Base-by-base conservation (phyloP, 805 yeast genomes). In the Kluyveromyces dobzhanskii region DNA sequence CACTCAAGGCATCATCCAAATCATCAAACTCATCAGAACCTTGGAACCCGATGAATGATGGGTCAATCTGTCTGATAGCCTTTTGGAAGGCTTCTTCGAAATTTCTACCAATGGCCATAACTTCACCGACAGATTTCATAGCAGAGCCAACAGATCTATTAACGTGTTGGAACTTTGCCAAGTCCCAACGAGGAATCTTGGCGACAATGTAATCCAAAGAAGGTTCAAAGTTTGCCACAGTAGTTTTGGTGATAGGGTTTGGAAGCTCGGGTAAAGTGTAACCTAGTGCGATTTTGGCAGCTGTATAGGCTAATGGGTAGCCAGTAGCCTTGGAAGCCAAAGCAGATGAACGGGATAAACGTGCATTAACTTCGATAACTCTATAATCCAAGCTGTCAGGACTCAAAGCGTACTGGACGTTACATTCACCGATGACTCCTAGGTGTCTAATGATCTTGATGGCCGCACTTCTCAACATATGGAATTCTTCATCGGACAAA, bases 381-480 rank as follows among this genome's bases (percentile, higher is more conserved):
- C 97, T 78, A 72, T 83, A 90, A 58, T 90, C 97, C 53, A 85
- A 75, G 25, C 95, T 94, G 64, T 87, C 92, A 32, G 98, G 96
- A 61, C 88, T 94, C 50, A 90, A 74, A 39, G 97, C 94, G 60
- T 90, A 90, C 66, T 90, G 98, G 46, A 90, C 95, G 63, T 90
- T 90, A 76, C 98, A 90, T 69, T 90, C 98, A 65, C 98, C 98
- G 52, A 90, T 96, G 49, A 90, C 98, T 61, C 98, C 98, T 59
- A 90, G 73, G 60, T 90, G 98, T 65, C 97, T 85, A 56, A 90
- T 90, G 57, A 90, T 86, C 67, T 92, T 92, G 64, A 92, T 86
- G 41, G 98, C 98, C 41, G 98, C 95, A 35, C 94, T 73, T 70
- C 98, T 81, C 56, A 90, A 78, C 98, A 90, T 92, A 68, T 90